Evolutionary conservation across 202 grass and related monocot genomes (phyloP), one percentile per base, ranked within the genome.

Genomic region (Tripidium arundinaceum): DNA sequence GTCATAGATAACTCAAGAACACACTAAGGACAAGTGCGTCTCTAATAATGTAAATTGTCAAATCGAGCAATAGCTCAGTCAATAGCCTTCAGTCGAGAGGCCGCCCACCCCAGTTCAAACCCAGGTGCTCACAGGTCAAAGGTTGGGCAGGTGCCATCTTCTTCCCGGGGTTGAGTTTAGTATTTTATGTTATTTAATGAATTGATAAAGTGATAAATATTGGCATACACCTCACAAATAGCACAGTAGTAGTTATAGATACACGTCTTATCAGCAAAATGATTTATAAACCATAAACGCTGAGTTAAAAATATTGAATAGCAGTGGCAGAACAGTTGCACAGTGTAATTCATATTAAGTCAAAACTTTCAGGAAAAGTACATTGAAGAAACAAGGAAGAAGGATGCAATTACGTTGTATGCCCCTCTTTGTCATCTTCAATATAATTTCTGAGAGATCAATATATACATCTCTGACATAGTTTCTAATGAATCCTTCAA

Each of bases 401-500:
- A 33, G 38, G 54, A 21, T 13, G 37, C 2, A 69, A 33, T 21
- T 34, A 29, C 31, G 34, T 16, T 40, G 8, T 64, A 63, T 68
- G 79, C 88, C 88, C 75, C 69, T 81, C 81, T 68, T 54, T 55
- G 84, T 65, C 45, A 74, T 38, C 29, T 57, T 74, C 31, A 29
- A 54, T 21, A 74, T 38, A 87, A 55, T 67, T 59, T 62, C 28
- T 29, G 78, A 86, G 34, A 97, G 83, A 24, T 67, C 62, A 52
- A 18, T 68, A 31, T 87, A 70, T 55, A 86, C 93, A 58, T 79
- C 81, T 80, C 85, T 7, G 19, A 58, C 77, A 78, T 91, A 97
- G 29, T 85, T 87, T 87, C 63, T 89, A 77, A 88, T 12, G 63
- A 69, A 81, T 57, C 72, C 49, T 11, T 97, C 93, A 67, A 79